These are phyloP conservation scores for Cutaneotrichosporon sp. DNA, from an alignment of 1,284 basidiomycete species.

Conservation along the genomic window DNA sequence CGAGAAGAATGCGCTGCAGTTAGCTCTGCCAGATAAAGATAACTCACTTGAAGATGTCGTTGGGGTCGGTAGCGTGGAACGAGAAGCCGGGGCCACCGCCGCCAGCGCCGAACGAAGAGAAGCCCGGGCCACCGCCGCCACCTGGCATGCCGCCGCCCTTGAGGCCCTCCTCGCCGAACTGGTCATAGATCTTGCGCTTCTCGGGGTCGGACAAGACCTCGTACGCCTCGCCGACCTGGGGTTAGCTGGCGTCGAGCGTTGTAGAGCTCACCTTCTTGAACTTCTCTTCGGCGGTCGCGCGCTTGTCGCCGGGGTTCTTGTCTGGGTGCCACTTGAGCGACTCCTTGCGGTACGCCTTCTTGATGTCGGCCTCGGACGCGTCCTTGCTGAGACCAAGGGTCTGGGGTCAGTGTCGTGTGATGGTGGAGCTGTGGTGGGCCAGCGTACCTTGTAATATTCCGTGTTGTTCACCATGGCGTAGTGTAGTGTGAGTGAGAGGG, in stretches of 20 bases:
- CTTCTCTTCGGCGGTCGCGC: conserved; percentile 78
- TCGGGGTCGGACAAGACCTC: conserved; percentile 89
- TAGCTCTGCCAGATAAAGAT: conserved; percentile 2
- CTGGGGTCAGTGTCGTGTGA: conserved; percentile 17
- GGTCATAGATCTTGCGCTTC: conserved; percentile 91
- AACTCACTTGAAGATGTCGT: conserved; percentile 84
- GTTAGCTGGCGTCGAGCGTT: too few relatives aligned
- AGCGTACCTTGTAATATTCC: conserved; percentile 48
- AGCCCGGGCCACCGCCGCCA: conserved; percentile 54
- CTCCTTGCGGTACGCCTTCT: conserved; percentile 61
- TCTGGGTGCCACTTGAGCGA: conserved; percentile 92
- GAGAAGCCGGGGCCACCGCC: conserved; percentile 56
- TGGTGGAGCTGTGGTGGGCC: neutral
- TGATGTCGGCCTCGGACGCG: conserved; percentile 80
- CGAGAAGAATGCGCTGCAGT: conserved; percentile 66
- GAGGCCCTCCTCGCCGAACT: conserved; percentile 93
- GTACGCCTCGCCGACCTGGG: conserved; percentile 94
- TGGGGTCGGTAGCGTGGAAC: conserved; percentile 78
- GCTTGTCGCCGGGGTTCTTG: conserved; percentile 60
- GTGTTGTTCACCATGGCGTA: conserved; percentile 48
- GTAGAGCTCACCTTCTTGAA: too few relatives aligned
- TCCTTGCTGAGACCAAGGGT: conserved; percentile 68
- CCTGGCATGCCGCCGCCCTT: conserved; percentile 61
- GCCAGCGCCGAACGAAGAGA: conserved; percentile 56
- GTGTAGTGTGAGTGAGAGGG: neutral